A percentile compares a stretch with the other conserved stretches of the same genome.
phyloP scores from a whole-genome alignment of 176 grass and related monocot genomes.

The Triticum urartu region DNA sequence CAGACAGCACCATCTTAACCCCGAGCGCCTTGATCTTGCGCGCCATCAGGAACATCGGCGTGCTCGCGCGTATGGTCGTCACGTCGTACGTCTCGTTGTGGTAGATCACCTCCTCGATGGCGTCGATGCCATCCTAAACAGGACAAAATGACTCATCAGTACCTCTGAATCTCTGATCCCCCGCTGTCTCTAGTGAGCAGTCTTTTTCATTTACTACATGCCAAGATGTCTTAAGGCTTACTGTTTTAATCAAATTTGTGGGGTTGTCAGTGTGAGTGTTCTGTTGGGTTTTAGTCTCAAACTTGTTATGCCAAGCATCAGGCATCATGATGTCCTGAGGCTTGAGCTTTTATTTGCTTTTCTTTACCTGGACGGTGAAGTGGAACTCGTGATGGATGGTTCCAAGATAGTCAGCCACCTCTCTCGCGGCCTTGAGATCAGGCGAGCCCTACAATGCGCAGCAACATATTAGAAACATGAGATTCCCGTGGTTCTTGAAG shows the following conservation, averaged over 20 bases:
- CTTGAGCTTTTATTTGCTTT: neutral
- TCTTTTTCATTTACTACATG: neutral
- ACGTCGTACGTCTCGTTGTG: slow-evolving; percentile 96
- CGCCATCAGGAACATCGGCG: slow-evolving; percentile 98
- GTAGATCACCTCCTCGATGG: slow-evolving; percentile 94
- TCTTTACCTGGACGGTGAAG: slow-evolving; percentile 91
- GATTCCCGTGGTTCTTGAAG: neutral
- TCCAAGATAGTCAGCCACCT: slow-evolving; percentile 84
- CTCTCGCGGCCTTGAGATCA: slow-evolving; percentile 75
- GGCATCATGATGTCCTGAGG: too few relatives aligned
- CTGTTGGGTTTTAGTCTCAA: too few relatives aligned
- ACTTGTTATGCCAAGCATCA: too few relatives aligned
- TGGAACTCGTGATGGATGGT: slow-evolving; percentile 92
- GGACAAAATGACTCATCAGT: neutral
- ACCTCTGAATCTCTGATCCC: neutral
- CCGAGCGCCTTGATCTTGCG: slow-evolving; percentile 97
- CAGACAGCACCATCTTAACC: slow-evolving; percentile 98
- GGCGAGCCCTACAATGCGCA: slow-evolving; percentile 66
- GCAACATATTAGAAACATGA: neutral
- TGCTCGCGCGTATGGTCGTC: slow-evolving; percentile 93
- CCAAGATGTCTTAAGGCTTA: neutral
- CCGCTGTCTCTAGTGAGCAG: neutral
- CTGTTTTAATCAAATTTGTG: neutral
- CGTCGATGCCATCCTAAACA: slow-evolving; percentile 89
- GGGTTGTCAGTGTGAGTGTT: neutral